Evolutionary conservation across 768 basidiomycete genomes (phyloP), one percentile per base, ranked within the genome.

Genomic region (Lactifluus pinguis): DNA sequence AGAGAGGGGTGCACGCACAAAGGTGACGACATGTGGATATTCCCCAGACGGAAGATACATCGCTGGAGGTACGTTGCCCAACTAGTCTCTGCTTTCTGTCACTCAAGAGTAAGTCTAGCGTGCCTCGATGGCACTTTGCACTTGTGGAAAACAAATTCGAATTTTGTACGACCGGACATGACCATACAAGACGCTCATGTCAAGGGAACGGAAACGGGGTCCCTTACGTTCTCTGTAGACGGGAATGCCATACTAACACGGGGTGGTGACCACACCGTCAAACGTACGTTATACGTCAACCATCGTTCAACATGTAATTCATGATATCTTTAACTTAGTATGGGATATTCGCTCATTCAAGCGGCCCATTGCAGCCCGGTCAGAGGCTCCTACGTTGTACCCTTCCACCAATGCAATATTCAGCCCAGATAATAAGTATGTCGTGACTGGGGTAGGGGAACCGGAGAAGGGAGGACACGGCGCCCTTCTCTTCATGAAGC

Each of bases 301-400:
- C 55, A 11, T 32, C 14, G 17, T 32, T 15, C 15, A 5, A n/a
- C 25, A 32, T 54, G 32, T 54, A 49, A 29, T 49, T 54, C 44
- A 55, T 34, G 11, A 44, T 8, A 21, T 49, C 39, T 49, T 34
- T 34, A 9, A 34, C 32, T 42, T 65, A 98, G 95, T 98, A 49
- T 99, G 97, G 97, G 95, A 98, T 72, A 74, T 92, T 30, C 84
- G 92, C 58, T 80, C 87, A 11, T 91, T 98, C 79, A 93, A 90
- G 72, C 92, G 89, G 72, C 94, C 97, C 2, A 70, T 98, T 34
- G 83, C 81, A 3, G 79, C 79, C n/a, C 83, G 81, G 59, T 70
- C 79, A 32, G 82, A 78, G 51, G 73, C 92, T 30, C 77, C 82
- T 49, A 91, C 91, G 15, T 73, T 93, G 57, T 98, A 99, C 74